Evolutionary conservation across 805 yeast species (phyloP), one percentile per base, ranked within the genome.

Genomic region (Blastobotrys peoriensis): DNA sequence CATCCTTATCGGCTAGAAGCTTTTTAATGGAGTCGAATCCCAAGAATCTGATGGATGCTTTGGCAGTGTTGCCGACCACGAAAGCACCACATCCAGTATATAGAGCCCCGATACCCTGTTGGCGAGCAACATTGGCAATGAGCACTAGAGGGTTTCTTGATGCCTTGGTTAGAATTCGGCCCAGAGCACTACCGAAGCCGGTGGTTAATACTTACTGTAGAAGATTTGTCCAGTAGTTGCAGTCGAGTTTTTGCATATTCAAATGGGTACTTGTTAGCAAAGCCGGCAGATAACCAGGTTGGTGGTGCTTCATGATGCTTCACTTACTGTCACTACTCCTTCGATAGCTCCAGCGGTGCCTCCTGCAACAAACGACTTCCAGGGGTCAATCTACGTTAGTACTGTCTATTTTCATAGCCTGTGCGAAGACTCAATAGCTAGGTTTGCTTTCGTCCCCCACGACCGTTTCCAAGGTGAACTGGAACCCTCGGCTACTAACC

Each of bases 21-120:
- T 78, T 73, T 62, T 88, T 89, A 63, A 93, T 84, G 15, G 83
- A 73, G 62, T 93, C 98, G 58, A 86, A 91, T 2, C 97, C 98
- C 13, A 91, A 70, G 64, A 91, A 91, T 51, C 98, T 74, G 2
- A 91, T 91, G n/a, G 94, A 85, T 0, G 98, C 98, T 64, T 93
- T 91, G 45, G 86, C 93, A 0, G 98, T 89, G 63, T 91, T 91
- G 33, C 98, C 98, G 30, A 89, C 83, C 25, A 91, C 95, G 59
- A 88, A 86, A 0, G 97, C 96, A 1, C 96, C 95, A 70, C 98
- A 91, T 13, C 98, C 98, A 3, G 89, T 89, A 62, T 91, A 91
- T 40, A 91, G 66, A 0, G 96, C 70, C 3, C 77, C 68, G 0
- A 83, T 62, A 18, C 98, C 98, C 61, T 89, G 95, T 2, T 76